Evolutionary conservation across 2,329 filamentous ascomycete species (phyloP).

Genomic region (Xylaria polymorpha): DNA sequence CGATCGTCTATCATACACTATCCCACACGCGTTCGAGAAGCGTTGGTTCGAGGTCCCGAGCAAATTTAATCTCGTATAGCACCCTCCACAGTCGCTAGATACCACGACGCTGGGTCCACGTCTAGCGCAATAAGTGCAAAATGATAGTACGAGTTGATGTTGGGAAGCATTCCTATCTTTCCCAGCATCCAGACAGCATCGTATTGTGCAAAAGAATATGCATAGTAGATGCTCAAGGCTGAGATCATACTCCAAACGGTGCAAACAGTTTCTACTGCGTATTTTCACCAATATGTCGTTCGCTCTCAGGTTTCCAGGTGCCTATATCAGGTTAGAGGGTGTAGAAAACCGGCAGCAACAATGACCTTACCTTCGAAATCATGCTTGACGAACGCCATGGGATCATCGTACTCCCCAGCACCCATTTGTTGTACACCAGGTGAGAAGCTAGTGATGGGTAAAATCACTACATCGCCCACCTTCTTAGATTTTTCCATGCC

Average conservation of each 20-base stretch:
- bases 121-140: not conserved
- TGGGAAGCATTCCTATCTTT: not conserved
- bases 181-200: constrained; percentile 1
- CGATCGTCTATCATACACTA: constrained; percentile 17
- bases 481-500: constrained; percentile 85
- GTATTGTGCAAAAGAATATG: constrained; percentile 14
- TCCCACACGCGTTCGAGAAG: constrained; percentile 8
- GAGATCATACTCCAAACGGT: constrained; percentile 38
- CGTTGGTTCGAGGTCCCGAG: not conserved
- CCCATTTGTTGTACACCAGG: constrained; percentile 95
- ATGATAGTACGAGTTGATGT: not conserved
- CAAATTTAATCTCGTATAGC: not conserved
- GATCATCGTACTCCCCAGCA: constrained; percentile 86
- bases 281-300: constrained; percentile 73
- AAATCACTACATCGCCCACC: constrained; percentile 90
- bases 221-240: constrained; percentile 15
- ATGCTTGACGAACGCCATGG: constrained; percentile 98
- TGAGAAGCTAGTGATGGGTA: constrained; percentile 97
- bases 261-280: constrained; percentile 44
- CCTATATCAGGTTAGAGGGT: constrained; percentile 59
- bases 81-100: not conserved
- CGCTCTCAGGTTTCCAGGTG: constrained; percentile 79
- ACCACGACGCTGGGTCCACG: not conserved
- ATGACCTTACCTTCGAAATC: constrained; percentile 83
- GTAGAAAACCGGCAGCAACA: not conserved